Conservation (phyloP, 768 basidiomycete species). For the Zangia roseola region DNA sequence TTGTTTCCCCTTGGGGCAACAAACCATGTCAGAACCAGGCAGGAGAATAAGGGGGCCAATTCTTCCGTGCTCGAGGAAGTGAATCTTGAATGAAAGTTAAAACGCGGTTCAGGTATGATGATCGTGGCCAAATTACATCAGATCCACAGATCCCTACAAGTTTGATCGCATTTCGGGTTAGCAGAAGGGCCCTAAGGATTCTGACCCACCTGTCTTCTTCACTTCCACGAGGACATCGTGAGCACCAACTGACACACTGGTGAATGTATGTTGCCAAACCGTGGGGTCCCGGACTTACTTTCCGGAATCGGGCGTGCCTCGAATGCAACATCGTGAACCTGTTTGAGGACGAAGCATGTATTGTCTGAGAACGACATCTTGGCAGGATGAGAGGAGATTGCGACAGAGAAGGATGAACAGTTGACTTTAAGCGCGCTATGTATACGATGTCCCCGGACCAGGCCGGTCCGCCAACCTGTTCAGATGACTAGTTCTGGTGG, state of each 20-base stretch:
- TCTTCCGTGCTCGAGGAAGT: conserved; percentile 75
- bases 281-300: conserved; percentile 38
- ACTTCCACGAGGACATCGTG: conserved; percentile 86
- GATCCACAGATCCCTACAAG: conserved; percentile 83
- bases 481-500: not conserved
- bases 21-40: conserved; percentile 65
- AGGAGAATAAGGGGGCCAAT: conserved; percentile 81
- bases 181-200: not conserved
- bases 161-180: conserved; percentile 10
- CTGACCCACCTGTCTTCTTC: conserved; percentile 80
- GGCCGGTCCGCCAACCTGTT: conserved; percentile 5
- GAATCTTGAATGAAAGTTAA: conserved; percentile 48
- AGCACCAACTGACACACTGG: conserved; percentile 47
- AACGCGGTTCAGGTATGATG: not conserved
- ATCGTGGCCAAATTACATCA: conserved; percentile 50
- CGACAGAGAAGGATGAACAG: not conserved
- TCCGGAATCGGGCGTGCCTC: conserved; percentile 77
- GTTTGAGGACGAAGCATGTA: conserved; percentile 74
- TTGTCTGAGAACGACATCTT: conserved; percentile 58
- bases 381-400: conserved; percentile 16
- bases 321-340: conserved; percentile 63
- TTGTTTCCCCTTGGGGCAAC: conserved; percentile 7
- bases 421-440: conserved; percentile 1
- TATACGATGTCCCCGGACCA: not conserved
- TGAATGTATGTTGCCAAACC: conserved; percentile 5